Percentiles rank a stretch among this genome's conserved stretches.
These are phyloP conservation scores for Pelagomonas calceolata DNA, from an alignment of 108 stramenopile genomes.

Conservation along the genomic window DNA sequence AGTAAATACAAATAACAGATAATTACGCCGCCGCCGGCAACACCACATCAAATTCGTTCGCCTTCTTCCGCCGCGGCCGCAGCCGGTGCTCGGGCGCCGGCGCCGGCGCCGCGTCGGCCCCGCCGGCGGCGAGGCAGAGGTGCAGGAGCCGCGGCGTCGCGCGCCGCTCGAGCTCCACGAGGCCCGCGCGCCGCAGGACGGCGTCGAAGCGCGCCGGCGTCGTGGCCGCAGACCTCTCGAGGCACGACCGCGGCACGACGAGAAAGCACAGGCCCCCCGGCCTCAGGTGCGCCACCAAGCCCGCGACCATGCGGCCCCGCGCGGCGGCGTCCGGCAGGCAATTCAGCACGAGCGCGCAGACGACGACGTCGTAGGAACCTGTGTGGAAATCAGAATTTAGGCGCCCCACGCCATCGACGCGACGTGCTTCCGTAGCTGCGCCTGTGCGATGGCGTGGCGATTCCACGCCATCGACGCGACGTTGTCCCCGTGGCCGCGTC, in stretches of 20 bases:
- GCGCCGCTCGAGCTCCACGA: not conserved
- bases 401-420: too few relatives aligned
- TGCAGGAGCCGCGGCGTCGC: not conserved
- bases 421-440: too few relatives aligned
- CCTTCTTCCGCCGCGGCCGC: too few relatives aligned
- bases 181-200: not conserved
- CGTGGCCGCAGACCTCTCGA: not conserved
- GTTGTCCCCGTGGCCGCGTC: too few relatives aligned
- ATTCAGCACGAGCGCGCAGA: slow-evolving; percentile 88
- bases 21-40: too few relatives aligned
- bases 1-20: too few relatives aligned
- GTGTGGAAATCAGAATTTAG: too few relatives aligned
- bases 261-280: not conserved
- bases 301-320: slow-evolving; percentile 64
- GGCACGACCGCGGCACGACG: not conserved
- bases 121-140: not conserved
- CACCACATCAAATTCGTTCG: too few relatives aligned
- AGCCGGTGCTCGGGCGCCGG: too few relatives aligned
- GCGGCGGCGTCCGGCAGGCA: slow-evolving; percentile 65
- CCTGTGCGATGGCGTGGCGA: too few relatives aligned
- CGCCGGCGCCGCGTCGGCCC: not conserved
- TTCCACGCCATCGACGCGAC: too few relatives aligned
- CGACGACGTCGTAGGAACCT: slow-evolving; percentile 43
- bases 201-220: not conserved
- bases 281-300: not conserved